Base-by-base conservation (phyloP, 768 basidiomycete genomes). In the Calocybe cyanea region DNA sequence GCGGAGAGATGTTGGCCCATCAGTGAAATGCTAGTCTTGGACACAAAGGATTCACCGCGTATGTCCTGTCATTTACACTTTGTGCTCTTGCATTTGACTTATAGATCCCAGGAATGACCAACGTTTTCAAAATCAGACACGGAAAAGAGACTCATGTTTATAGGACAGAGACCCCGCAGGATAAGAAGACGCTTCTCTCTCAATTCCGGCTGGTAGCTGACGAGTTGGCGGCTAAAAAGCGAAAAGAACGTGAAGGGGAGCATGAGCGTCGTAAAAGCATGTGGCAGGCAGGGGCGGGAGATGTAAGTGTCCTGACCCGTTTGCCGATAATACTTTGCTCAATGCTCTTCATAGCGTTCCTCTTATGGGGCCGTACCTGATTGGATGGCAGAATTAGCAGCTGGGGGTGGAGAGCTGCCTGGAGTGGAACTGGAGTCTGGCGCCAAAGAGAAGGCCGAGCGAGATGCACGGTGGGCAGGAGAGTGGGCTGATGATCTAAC, bases 1-100 rank as follows among this genome's bases (percentile, higher is more conserved):
- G 96, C 95, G 0, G 95, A 98, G 58, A 73, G 80, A 53, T 97
- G 92, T 62, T 99, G 93, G 90, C 79, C 85, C 7, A 69, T 98
- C 59, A 88, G 82, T 54, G 96, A 99, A 63, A 91, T 98, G 77
- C 67, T 95, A 30, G 92, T 98, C 0, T 76, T 95, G 15, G 96
- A 99, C 63, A 91, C 95, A 25, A 98, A 97, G 64, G 96, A 98
- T 64, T 86, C 92, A 3, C 76, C 91, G 4, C 85, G 94, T 94
- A 46, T 53, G 84, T 11, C 11, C 11, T 28, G 11, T 28, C 25
- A 28, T 28, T 11, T 6, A 28, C 25, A 28, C 11, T 6, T 6
- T 67, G 7, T 53, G 13, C 40, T 19, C 14, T 25, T 0, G 11
- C 6, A 31, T 37, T 21, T 23, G 37, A 25, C 45, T 14, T 18